phyloP scores from a whole-genome alignment of 495 filamentous ascomycete genomes.

The Baudoinia panamericana region DNA sequence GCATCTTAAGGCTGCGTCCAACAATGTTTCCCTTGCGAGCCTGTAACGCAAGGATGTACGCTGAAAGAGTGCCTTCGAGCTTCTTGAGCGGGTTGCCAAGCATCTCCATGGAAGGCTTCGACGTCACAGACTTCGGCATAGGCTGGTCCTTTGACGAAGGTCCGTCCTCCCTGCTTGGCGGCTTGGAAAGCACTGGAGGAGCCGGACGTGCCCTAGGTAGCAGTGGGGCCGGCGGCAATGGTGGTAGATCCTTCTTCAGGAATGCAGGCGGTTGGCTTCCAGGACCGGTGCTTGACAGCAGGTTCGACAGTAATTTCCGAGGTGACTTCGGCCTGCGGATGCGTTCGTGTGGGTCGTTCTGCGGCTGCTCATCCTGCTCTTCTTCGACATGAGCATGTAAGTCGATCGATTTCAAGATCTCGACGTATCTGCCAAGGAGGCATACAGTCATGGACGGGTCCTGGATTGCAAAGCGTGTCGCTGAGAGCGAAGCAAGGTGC shows the following conservation, averaged over 20 bases:
- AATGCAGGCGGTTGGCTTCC: slow-evolving; percentile 16
- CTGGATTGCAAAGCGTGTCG: slow-evolving; percentile 29
- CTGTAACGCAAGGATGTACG: slow-evolving; percentile 69
- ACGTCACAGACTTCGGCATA: slow-evolving; percentile 22
- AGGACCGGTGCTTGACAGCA: slow-evolving; percentile 37
- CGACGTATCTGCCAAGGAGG: slow-evolving; percentile 54
- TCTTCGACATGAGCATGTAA: slow-evolving; percentile 31
- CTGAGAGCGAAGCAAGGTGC: slow-evolving; percentile 25
- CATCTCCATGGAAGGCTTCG: slow-evolving; percentile 12
- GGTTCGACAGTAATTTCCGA: slow-evolving; percentile 76
- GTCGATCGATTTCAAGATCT: slow-evolving; percentile 59
- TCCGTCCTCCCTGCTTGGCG: slow-evolving; percentile 17
- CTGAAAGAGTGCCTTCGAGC: slow-evolving; percentile 75
- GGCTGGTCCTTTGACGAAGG: slow-evolving; percentile 18
- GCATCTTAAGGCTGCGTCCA: slow-evolving; percentile 55
- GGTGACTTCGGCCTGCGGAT: slow-evolving; percentile 66
- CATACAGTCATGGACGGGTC: slow-evolving; percentile 54
- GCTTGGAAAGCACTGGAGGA: slow-evolving; percentile 3
- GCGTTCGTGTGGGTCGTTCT: slow-evolving; percentile 30
- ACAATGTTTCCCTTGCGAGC: slow-evolving; percentile 77
- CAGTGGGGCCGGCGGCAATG: slow-evolving; percentile 10
- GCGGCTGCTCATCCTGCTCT: slow-evolving; percentile 38
- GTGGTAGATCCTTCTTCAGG: slow-evolving; percentile 19
- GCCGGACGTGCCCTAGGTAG: slow-evolving; percentile 3
- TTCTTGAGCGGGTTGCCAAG: slow-evolving; percentile 46